These are phyloP conservation scores for Geranium incanum DNA, from an alignment of 441 rosid genomes.

Conservation along the genomic window DNA sequence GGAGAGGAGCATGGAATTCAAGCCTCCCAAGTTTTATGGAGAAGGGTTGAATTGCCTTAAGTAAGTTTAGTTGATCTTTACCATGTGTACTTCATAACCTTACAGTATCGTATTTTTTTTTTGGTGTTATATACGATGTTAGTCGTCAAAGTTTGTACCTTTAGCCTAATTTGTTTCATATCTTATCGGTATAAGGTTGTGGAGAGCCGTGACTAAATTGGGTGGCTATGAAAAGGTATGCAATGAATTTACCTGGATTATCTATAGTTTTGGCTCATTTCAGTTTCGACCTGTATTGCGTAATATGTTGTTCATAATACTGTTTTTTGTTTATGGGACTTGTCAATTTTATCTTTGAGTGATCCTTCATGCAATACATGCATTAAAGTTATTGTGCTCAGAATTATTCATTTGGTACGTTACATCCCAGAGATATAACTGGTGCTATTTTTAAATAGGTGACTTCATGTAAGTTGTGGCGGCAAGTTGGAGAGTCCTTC, in stretches of 20 bases:
- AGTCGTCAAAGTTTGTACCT: slow-evolving; percentile 4
- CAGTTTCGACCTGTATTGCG: background rate
- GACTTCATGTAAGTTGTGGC: slow-evolving; percentile 65
- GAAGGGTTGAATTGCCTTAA: slow-evolving; percentile 65
- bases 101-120: slow-evolving; percentile 4
- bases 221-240: slow-evolving; percentile 77
- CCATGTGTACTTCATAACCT: background rate
- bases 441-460: slow-evolving; percentile 36
- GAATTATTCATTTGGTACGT: slow-evolving; percentile 12
- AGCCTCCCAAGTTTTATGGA: slow-evolving; percentile 70
- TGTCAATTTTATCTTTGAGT: background rate
- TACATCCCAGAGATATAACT: slow-evolving; percentile 9
- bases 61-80: slow-evolving; percentile 33
- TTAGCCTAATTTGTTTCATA: slow-evolving; percentile 24
- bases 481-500: slow-evolving; percentile 76
- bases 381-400: background rate
- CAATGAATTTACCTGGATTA: slow-evolving; percentile 7
- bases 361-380: background rate
- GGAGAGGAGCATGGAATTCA: slow-evolving; percentile 57
- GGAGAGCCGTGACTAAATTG: slow-evolving; percentile 60
- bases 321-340: background rate
- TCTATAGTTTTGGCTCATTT: slow-evolving; percentile 1
- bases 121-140: background rate
- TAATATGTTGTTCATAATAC: background rate
- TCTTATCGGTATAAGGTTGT: slow-evolving; percentile 43